Evolutionary conservation across 108 stramenopile genomes (phyloP).

Genomic region (Schizochytrium sp.): DNA sequence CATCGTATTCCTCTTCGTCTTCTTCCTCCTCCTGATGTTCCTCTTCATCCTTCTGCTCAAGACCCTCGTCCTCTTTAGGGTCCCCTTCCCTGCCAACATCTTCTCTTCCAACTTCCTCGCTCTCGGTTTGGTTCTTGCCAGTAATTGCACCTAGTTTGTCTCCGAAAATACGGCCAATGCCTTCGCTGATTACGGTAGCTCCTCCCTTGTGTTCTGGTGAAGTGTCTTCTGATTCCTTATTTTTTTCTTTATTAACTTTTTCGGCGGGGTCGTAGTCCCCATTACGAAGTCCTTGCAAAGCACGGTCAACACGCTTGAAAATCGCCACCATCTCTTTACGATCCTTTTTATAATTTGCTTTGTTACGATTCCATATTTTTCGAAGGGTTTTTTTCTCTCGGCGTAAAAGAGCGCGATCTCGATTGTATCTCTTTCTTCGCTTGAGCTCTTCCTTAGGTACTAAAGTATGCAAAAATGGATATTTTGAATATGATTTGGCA

Average conservation of each 20-base stretch:
- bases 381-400: not conserved
- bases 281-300: not conserved
- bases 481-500: not conserved
- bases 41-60: not conserved
- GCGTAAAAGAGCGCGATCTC: not conserved
- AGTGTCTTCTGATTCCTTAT: not conserved
- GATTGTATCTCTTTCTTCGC: not conserved
- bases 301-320: constrained; percentile 41
- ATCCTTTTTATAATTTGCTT: not conserved
- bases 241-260: not conserved
- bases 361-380: not conserved
- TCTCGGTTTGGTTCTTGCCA: not conserved
- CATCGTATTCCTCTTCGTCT: not conserved
- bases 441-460: constrained; percentile 2
- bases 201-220: no score
- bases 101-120: not conserved
- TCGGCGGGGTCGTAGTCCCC: not conserved
- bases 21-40: not conserved
- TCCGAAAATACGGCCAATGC: no score
- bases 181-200: no score
- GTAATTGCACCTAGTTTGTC: no score
- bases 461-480: constrained; percentile 30
- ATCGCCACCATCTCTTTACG: not conserved
- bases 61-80: not conserved
- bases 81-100: not conserved